Percentiles rank a stretch among this genome's conserved stretches.
Evolutionary conservation across 2,329 filamentous ascomycete genomes (phyloP).

Genomic region (Aspergillus chevalieri): DNA sequence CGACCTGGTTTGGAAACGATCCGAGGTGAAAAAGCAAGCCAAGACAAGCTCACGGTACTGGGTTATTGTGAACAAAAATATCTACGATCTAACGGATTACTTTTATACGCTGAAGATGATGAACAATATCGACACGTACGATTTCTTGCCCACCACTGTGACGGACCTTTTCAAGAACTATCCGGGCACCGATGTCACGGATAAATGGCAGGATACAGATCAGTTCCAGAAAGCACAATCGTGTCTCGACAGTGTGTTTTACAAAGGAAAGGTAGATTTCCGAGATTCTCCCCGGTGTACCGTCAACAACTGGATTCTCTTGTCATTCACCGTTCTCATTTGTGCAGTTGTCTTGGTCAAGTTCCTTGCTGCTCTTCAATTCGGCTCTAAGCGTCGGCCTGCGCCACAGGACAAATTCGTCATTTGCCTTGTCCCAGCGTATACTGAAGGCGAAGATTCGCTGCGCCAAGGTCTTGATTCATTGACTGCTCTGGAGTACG

Average conservation of each 20-base stretch:
- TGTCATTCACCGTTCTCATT: constrained; percentile 80
- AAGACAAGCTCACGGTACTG: constrained; percentile 63
- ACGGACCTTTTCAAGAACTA: constrained; percentile 65
- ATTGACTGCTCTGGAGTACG: constrained; percentile 86
- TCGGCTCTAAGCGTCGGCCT: constrained; percentile 84
- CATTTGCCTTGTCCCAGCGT: constrained; percentile 95
- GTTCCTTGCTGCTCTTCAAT: constrained; percentile 87
- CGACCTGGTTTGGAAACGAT: constrained; percentile 65
- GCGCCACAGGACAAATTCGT: constrained; percentile 96
- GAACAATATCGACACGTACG: constrained; percentile 53
- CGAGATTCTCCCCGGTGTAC: constrained; percentile 68
- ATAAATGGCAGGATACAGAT: constrained; percentile 51
- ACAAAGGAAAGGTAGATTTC: constrained; percentile 79
- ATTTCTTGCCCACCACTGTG: constrained; percentile 66
- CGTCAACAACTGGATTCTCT: constrained; percentile 83
- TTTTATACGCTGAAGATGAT: constrained; percentile 64
- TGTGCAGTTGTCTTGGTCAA: constrained; percentile 75
- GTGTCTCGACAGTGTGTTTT: constrained; percentile 80
- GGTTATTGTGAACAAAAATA: constrained; percentile 66
- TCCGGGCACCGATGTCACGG: constrained; percentile 71
- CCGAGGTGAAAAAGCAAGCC: constrained; percentile 59
- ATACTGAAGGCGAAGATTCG: constrained; percentile 96
- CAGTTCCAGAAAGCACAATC: constrained; percentile 61
- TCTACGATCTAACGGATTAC: constrained; percentile 92
- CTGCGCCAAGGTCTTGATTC: constrained; percentile 90